Base-by-base conservation (phyloP, 371 early-diverging fungal species). In the Dinochytrium kinnereticum region DNA sequence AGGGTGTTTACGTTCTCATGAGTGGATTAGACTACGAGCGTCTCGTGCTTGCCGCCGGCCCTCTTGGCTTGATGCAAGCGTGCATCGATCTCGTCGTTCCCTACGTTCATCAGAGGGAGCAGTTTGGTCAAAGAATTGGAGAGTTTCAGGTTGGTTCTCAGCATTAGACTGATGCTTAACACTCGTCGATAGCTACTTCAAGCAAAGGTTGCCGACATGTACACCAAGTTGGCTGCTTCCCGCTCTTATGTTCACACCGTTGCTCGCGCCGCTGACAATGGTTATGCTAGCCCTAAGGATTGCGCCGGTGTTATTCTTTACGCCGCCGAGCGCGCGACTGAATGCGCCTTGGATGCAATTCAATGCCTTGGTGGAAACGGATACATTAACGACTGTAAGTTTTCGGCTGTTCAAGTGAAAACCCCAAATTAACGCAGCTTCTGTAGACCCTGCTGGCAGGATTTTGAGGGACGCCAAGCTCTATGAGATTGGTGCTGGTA, bases 401-500 rank as follows among this genome's bases (percentile, higher is more conserved):
- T 0, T 2, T 66, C 36, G 26, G 17, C 57, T 59, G 24, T 44
- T 72, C 21, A 2, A 68, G 39, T 26, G 1, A 36, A 15, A 53
- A 57, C 15, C 24, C 73, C 26, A 17, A 67, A 70, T 36, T 28
- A 10, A 26, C 0, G 19, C 44, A 64, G 1, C 38, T 13, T 53
- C 0, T 21, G 7, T 61, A 79, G 76, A 86, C 71, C 80, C 81
- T 1, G 91, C 95, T 1, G 97, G 97, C n/a, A 90, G 98, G 37
- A 87, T 97, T 59, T 81, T 98, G 69, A 89, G 98, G 44, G 98
- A 98, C 81, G 97, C 97, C 33, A 98, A 97, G 84, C 86, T 98
- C 19, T 98, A 98, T 80, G 98, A 98, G 83, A 98, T 98, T 81
- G 98, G 98, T 65, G 98, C 98, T 33, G 98, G 98, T 59, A 98